phyloP scores from a whole-genome alignment of 495 filamentous ascomycete species.

The Tuber aestivum region DNA sequence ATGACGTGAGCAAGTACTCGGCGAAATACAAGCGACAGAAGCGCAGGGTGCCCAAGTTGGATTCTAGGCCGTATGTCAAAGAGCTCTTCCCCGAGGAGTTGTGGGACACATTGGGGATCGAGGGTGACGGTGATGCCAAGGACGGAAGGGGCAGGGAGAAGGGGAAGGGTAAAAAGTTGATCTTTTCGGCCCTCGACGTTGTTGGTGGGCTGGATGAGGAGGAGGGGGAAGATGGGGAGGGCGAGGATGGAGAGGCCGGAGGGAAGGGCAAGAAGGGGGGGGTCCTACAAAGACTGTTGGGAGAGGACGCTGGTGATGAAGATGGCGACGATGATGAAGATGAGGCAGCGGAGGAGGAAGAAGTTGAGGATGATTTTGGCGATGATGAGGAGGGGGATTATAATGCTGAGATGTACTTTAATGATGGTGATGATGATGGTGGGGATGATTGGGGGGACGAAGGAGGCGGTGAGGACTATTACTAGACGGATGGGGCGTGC shows the following conservation, averaged over 20 bases:
- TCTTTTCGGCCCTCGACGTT: constrained; percentile 35
- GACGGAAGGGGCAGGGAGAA: constrained; percentile 17
- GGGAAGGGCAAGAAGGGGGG: constrained; percentile 32
- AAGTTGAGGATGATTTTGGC: constrained; percentile 37
- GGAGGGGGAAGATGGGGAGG: constrained; percentile 20
- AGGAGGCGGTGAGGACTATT: constrained; percentile 36
- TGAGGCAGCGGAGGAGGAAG: constrained; percentile 29
- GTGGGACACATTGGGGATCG: constrained; percentile 34
- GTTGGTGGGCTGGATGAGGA: constrained; percentile 29
- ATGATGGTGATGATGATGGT: constrained; percentile 35
- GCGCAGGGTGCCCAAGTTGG: constrained; percentile 38
- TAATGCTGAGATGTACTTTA: constrained; percentile 42
- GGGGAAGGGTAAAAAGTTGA: constrained; percentile 33
- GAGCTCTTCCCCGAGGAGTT: constrained; percentile 41
- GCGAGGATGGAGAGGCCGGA: constrained; percentile 28
- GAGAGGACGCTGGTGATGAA: constrained; percentile 28
- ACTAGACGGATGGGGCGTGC: constrained; percentile 12
- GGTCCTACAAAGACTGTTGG: constrained; percentile 22
- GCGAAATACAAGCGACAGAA: constrained; percentile 35
- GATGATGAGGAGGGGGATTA: constrained; percentile 43
- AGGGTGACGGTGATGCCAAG: constrained; percentile 11
- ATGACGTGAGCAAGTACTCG: constrained; percentile 39
- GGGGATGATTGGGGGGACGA: constrained; percentile 40
- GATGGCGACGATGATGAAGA: constrained; percentile 33
- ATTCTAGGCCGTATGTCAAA: constrained; percentile 40